Conservation (phyloP, 495 filamentous ascomycete genomes). For the Penicillium lagena region DNA sequence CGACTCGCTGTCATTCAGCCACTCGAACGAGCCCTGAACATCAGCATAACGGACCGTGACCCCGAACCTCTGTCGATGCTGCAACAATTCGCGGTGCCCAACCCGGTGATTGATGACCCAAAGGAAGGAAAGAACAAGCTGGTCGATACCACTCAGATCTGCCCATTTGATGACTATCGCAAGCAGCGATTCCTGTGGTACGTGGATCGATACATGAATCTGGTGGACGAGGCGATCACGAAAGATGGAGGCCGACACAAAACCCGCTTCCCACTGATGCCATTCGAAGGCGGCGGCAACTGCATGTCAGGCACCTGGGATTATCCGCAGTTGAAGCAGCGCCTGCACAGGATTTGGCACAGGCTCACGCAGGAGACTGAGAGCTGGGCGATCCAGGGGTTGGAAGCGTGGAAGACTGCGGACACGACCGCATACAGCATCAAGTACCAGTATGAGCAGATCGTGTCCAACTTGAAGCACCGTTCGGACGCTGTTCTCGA, state of each 20-base stretch:
- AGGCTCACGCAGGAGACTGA: slow-evolving; percentile 66
- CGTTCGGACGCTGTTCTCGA: slow-evolving; percentile 64
- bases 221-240: slow-evolving; percentile 56
- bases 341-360: slow-evolving; percentile 59
- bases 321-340: slow-evolving; percentile 65
- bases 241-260: slow-evolving; percentile 43
- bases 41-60: slow-evolving; percentile 16
- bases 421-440: slow-evolving; percentile 73
- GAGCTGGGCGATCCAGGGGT: slow-evolving; percentile 65
- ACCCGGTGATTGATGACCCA: too few species aligned
- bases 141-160: slow-evolving; percentile 36
- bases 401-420: slow-evolving; percentile 56
- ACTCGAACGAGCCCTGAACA: slow-evolving; percentile 70
- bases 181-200: slow-evolving; percentile 97
- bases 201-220: slow-evolving; percentile 73
- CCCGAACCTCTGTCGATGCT: too few species aligned
- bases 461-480: slow-evolving; percentile 63
- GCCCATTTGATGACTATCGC: slow-evolving; percentile 83
- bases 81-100: too few species aligned
- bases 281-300: slow-evolving; percentile 76
- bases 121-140: too few species aligned
- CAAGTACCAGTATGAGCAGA: slow-evolving; percentile 76
- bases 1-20: slow-evolving; percentile 81
- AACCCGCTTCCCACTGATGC: slow-evolving; percentile 65
- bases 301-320: slow-evolving; percentile 83